Evolutionary conservation across 768 basidiomycete species (phyloP).

Genomic region (Tubosaeta sp.): DNA sequence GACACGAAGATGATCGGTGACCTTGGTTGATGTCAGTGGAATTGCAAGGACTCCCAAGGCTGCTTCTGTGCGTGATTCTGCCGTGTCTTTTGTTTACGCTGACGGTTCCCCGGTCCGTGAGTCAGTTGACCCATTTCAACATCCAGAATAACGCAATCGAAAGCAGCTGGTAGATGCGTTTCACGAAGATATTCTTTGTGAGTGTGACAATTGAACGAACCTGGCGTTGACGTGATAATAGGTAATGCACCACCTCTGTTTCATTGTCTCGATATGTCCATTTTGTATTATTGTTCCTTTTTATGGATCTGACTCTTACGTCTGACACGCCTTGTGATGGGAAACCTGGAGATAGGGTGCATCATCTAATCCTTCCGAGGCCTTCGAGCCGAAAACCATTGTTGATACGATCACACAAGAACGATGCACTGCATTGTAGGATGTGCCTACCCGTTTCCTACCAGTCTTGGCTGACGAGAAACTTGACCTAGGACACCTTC

Average conservation of each 20-base stretch:
- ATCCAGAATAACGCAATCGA: constrained; percentile 73
- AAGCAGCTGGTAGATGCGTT: constrained; percentile 69
- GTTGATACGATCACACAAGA: constrained; percentile 67
- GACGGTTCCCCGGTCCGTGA: not conserved
- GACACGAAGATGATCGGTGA: not conserved
- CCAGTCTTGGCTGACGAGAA: constrained; percentile 55
- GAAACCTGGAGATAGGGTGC: constrained; percentile 70
- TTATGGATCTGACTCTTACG: constrained; percentile 9
- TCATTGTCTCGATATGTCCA: constrained; percentile 83
- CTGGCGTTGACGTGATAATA: constrained; percentile 24
- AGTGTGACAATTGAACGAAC: constrained; percentile 14
- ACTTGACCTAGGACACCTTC: constrained; percentile 47
- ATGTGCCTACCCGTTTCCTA: constrained; percentile 82
- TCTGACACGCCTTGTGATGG: constrained; percentile 65
- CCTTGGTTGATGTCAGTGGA: constrained; percentile 42
- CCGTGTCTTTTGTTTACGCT: not conserved
- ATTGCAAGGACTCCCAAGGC: constrained; percentile 82
- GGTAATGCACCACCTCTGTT: constrained; percentile 83
- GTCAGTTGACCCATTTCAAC: constrained; percentile 71
- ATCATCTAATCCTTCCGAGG: constrained; percentile 48
- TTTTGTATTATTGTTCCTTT: not conserved
- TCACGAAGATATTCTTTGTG: constrained; percentile 69
- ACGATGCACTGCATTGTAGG: constrained; percentile 73
- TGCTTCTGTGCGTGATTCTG: constrained; percentile 55
- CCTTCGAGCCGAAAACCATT: constrained; percentile 59